A percentile compares a stretch with the other conserved stretches of the same genome.
phyloP scores from a whole-genome alignment of 78 protist species.

The Dictyostelium intermedium region DNA sequence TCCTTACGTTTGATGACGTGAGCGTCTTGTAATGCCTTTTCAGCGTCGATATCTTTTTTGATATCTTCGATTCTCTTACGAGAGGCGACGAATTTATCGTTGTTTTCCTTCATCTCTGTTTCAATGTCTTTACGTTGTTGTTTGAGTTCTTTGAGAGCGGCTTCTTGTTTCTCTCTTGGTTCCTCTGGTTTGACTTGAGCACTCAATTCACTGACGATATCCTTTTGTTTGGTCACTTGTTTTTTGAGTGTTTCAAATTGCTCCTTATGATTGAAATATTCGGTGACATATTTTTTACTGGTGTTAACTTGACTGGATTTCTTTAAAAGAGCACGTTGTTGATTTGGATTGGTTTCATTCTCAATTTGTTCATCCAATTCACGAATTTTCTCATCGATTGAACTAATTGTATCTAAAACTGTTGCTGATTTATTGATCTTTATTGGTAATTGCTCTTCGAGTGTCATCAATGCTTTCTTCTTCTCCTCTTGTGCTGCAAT shows the following conservation, averaged over 20 bases:
- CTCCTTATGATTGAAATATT: not conserved
- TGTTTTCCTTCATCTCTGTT: not conserved
- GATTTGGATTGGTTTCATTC: not conserved
- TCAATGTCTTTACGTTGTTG: not conserved
- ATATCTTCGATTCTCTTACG: not conserved
- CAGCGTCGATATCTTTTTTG: not conserved
- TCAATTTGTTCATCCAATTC: conserved; percentile 38
- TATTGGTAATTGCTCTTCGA: conserved; percentile 7
- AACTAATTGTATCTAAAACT: not conserved
- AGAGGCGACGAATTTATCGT: not conserved
- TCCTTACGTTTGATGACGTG: conserved; percentile 10
- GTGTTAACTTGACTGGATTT: not conserved
- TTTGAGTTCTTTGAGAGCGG: conserved; percentile 18
- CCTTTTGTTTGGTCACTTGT: not conserved
- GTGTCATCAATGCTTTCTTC: not conserved
- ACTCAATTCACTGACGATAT: not conserved
- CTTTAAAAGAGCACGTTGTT: conserved; percentile 19
- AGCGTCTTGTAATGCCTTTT: not conserved
- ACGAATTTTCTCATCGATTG: not conserved
- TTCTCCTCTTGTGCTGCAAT: conserved; percentile 7
- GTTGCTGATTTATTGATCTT: not conserved
- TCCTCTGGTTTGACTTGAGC: not conserved
- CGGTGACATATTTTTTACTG: not conserved
- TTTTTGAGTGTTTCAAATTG: not conserved
- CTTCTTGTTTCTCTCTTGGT: not conserved